Evolutionary conservation across 164 flowering plant species (phyloP).

Genomic region (Stephania yunnanensis): DNA sequence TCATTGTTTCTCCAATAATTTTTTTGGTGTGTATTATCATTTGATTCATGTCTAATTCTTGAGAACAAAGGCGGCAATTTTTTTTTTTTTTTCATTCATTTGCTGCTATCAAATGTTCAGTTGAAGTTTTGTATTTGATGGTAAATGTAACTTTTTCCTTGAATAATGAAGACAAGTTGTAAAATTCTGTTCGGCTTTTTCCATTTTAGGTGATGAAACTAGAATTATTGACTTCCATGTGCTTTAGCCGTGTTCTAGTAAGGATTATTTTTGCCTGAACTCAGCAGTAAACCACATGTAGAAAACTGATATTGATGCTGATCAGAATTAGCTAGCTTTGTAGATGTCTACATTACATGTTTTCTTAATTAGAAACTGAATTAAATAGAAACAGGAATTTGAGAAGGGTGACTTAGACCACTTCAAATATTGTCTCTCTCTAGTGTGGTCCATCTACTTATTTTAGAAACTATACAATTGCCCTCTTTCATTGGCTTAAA

Average conservation of each 20-base stretch:
- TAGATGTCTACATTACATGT: no score
- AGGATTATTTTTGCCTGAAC: no score
- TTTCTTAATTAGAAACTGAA: no score
- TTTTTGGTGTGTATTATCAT: background rate
- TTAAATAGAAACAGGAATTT: background rate
- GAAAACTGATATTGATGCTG: no score
- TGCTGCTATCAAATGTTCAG: background rate
- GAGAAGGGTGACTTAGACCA: background rate
- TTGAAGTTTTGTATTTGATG: conserved; percentile 8
- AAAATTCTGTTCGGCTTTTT: conserved; percentile 4
- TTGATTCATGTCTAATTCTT: background rate
- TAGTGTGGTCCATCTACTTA: no score
- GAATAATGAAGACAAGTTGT: conserved; percentile 15
- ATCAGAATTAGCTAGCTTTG: no score
- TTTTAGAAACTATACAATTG: background rate
- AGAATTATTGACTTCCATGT: no score
- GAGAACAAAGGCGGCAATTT: conserved; percentile 7
- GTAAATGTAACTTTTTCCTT: conserved; percentile 9
- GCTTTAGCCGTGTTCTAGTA: no score
- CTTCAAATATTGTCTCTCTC: background rate
- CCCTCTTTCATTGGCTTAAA: background rate
- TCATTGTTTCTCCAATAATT: background rate
- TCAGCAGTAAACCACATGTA: no score
- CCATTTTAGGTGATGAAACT: no score
- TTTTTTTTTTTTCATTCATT: background rate